Evolutionary conservation across 2,329 filamentous ascomycete genomes (phyloP), one percentile per base, ranked within the genome.

Genomic region (Salinomyces thailandicus): DNA sequence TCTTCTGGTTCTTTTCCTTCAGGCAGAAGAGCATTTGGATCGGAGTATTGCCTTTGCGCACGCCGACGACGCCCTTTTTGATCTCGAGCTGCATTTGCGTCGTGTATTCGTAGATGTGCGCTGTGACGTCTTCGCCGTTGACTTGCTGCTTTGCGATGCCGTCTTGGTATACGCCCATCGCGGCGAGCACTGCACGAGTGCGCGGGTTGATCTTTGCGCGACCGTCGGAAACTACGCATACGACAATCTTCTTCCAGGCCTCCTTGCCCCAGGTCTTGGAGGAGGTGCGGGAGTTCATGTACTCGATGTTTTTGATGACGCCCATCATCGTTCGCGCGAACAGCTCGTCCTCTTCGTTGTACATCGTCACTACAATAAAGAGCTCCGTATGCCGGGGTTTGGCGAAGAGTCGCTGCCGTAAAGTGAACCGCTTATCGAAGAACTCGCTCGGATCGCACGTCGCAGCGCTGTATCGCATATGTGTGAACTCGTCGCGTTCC

Each of bases 1-100:
- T 98, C 71, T 98, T 98, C 67, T 95, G 87, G 59, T 98, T 98
- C 75, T 95, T 96, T 59, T 98, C 91, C 68, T 98, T 98, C 43
- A 98, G 63, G 60, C 91, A 98, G 69, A 98, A 98, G 4, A 98
- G 75, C 68, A 98, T 81, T 65, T 98, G 91, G 2, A 98, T 84
- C 0, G 91, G 89, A 44, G 91, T 86, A 42, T 82, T 75, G 5
- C 72, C 81, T 54, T 86, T 85, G 44, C 91, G 84, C 33, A 96
- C 70, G 32, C 79, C 73, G 6, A 96, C 89, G 28, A 94, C 75
- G 42, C 82, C 81, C 50, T 89, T 93, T 67, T 94, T 94, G 58
- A 96, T 77, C 53, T 85, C 78, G 53, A 96, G 68, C 20, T 83
- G 84, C 48, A 87, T 83, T 62, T 91, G 84, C 0, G 82, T 84